Evolutionary conservation across 2,329 filamentous ascomycete genomes (phyloP).

Genomic region (Pyrenochaeta sp.): DNA sequence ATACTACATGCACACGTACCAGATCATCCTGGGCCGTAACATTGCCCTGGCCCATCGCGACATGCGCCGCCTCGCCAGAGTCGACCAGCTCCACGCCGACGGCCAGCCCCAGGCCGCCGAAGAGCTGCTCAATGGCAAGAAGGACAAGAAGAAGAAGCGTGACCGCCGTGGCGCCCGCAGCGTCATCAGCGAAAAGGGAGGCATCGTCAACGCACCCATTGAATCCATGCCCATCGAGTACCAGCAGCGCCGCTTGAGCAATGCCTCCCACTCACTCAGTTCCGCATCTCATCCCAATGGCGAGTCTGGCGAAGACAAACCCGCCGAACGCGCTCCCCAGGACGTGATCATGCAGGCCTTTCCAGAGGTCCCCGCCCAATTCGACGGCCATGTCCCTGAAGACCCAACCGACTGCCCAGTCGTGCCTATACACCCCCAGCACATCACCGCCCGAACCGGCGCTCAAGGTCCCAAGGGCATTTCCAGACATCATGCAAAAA

Average conservation of each 20-base stretch:
- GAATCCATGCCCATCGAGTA: slow-evolving; percentile 43
- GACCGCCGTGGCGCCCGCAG: slow-evolving; percentile 61
- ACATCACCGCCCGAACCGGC: slow-evolving; percentile 47
- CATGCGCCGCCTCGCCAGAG: slow-evolving; percentile 57
- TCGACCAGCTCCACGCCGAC: slow-evolving; percentile 31
- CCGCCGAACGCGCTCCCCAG: slow-evolving; percentile 41
- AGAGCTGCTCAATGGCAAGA: slow-evolving; percentile 23
- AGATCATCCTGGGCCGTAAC: slow-evolving; percentile 76
- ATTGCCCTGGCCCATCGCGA: slow-evolving; percentile 57
- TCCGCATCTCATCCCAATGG: slow-evolving; percentile 54
- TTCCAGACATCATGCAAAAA: slow-evolving; percentile 75
- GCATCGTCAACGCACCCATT: slow-evolving; percentile 61
- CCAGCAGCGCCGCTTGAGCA: slow-evolving; percentile 45
- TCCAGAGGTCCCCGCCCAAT: slow-evolving; percentile 54
- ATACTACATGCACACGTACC: slow-evolving; percentile 80
- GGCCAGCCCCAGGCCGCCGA: slow-evolving; percentile 36
- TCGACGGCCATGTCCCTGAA: slow-evolving; percentile 65
- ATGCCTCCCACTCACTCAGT: slow-evolving; percentile 58
- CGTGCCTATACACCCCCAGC: slow-evolving; percentile 73
- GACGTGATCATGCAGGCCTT: slow-evolving; percentile 47
- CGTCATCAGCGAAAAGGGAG: slow-evolving; percentile 73
- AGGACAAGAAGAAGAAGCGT: slow-evolving; percentile 56
- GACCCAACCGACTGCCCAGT: slow-evolving; percentile 68
- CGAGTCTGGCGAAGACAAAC: slow-evolving; percentile 38
- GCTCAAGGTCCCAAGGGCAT: slow-evolving; percentile 74